Evolutionary conservation across 345 rosid genomes (phyloP), one percentile per base, ranked within the genome.

Genomic region (Linum usitatissimum): DNA sequence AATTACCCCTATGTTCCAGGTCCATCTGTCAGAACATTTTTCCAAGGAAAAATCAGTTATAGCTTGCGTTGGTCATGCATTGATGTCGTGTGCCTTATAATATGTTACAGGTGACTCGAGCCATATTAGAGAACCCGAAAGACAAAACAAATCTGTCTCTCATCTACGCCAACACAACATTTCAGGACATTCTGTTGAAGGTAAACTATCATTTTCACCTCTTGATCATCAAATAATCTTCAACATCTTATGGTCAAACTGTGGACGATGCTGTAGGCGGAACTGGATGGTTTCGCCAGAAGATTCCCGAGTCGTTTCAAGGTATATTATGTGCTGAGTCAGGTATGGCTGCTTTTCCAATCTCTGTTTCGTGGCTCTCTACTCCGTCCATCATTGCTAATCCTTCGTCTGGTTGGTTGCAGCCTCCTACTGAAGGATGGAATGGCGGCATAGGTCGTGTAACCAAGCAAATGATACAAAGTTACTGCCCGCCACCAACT

Each of bases 1-100:
- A 48, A 64, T 69, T 38, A 69, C 73, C 9, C 73, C 73, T 18
- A 57, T 69, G 2, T 69, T 69, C 57, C 73, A 69, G 64, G 73
- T 69, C 36, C 18, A 9, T 17, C 15, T 57, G 6, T 28, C 17
- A 57, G 15, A 34, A 34, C 31, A 45, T 3, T n/a, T 55, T 55
- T 55, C 17, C 10, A 45, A 45, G 51, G 14, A 10, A 10, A 15
- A 2, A 45, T 45, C 51, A 45, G 15, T 45, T 45, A 13, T 23
- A 45, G 51, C 13, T 45, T 45, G 13, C 42, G 18, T 6, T 14
- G 10, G 20, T 19, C n/a, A 20, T 23, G 28, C 9, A 17, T 19
- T 12, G 34, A 0, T 18, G 12, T 31, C 1, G 13, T 64, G 4
- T 18, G 0, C 18, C 18, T 39, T 21, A 12, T 19, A 18, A 7